Base-by-base conservation (phyloP, 352 stramenopile species). In the Pythium insidiosum region DNA sequence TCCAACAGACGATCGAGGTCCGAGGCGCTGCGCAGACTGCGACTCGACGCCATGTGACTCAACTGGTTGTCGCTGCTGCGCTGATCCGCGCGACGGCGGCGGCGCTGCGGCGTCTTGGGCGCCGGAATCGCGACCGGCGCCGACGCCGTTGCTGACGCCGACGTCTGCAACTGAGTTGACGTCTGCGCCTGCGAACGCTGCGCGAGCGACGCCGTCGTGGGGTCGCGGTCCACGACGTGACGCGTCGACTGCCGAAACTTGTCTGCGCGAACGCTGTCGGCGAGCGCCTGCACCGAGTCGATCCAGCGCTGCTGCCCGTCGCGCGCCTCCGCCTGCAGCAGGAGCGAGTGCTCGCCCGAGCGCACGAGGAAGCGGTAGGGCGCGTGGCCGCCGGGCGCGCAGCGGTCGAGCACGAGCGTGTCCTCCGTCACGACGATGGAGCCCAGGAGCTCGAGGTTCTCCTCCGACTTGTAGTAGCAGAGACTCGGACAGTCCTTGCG, bases 381-480 rank as follows among this genome's bases (percentile, higher is more conserved):
- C 16, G 66, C 63, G 43, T 80, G 63, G 18, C 73, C 69, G 35
- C 43, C 41, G 4, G 51, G 39, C 7, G 61, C 58, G 45, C 70
- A 80, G 29, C 67, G 66, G 56, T 90, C 75, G 26, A 90, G 52
- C 36, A 92, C 62, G n/a, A 86, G 67, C 20, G 80, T 87, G 52
- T 92, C 77, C 45, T 67, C 61, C 15, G 68, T 77, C 37, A 92
- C 74, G 4, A 63, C 54, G 34, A 90, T 79, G 28, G 77, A 56
- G 9, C 80, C 80, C 24, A 92, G 47, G 19, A 92, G 47, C 58
- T 89, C 73, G 29, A 89, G 66, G 38, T 88, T 89, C 28, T 89
- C 73, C 45, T 92, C 77, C 6, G 77, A 88, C 26, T 76, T 80
- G 58, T 82, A 92, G 58, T 92, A 92, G 48, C 72, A 80, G 23